phyloP scores from a whole-genome alignment of 805 yeast genomes.

The Metahyphopichia silvanorum region DNA sequence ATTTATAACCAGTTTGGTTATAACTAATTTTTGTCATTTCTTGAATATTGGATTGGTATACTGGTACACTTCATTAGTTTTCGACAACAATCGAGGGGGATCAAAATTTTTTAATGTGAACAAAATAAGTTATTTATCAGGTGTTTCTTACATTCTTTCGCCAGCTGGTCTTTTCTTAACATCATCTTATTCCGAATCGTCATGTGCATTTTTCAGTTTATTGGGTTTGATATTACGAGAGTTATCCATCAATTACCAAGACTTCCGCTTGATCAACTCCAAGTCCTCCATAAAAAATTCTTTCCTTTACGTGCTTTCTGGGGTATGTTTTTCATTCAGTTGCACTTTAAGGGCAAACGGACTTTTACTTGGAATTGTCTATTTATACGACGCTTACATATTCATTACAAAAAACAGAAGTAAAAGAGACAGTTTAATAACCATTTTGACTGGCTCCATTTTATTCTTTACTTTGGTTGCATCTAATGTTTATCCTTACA shows the following conservation, averaged over 20 bases:
- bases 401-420: constrained; percentile 11
- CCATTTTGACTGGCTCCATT: constrained; percentile 55
- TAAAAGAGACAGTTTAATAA: constrained; percentile 15
- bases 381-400: constrained; percentile 50
- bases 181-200: constrained; percentile 73
- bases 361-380: constrained; percentile 66
- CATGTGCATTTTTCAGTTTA: constrained; percentile 60
- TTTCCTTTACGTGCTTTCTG: constrained; percentile 43
- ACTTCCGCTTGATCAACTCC: constrained; percentile 16
- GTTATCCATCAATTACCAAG: constrained; percentile 18
- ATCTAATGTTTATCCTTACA: constrained; percentile 54
- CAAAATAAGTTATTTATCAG: constrained; percentile 21
- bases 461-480: constrained; percentile 45
- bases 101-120: constrained; percentile 13
- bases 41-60: constrained; percentile 48
- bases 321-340: constrained; percentile 52
- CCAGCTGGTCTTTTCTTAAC: constrained; percentile 81
- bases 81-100: constrained; percentile 8
- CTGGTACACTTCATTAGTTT: constrained; percentile 38
- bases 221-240: constrained; percentile 54
- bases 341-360: constrained; percentile 75
- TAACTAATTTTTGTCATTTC: constrained; percentile 54
- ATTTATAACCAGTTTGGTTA: constrained; percentile 43
- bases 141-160: constrained; percentile 53
- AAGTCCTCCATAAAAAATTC: constrained; percentile 8